phyloP scores from a whole-genome alignment of 176 grass and related monocot genomes.

The Musa troglodytarum region DNA sequence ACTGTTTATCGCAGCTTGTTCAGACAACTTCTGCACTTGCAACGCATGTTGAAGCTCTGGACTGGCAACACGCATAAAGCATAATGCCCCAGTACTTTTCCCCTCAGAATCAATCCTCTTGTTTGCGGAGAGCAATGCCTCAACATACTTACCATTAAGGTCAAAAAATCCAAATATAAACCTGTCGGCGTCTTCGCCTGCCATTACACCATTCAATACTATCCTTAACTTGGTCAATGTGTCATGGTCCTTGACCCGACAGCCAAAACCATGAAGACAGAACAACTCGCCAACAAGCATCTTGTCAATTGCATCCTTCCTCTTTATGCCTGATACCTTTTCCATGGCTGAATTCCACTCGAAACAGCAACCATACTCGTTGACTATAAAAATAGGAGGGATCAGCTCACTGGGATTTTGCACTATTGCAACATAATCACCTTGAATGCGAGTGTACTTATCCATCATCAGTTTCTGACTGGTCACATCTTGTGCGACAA shows the following conservation, averaged over 20 bases:
- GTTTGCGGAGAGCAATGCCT: constrained; percentile 71
- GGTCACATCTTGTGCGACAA: constrained; percentile 91
- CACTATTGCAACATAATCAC: constrained; percentile 81
- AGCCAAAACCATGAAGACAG: constrained; percentile 59
- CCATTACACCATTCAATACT: constrained; percentile 57
- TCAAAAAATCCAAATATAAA: constrained; percentile 68
- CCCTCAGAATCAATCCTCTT: constrained; percentile 73
- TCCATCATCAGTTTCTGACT: constrained; percentile 72
- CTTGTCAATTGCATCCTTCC: constrained; percentile 63
- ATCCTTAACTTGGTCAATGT: constrained; percentile 78
- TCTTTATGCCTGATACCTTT: constrained; percentile 64
- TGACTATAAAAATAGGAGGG: constrained; percentile 92
- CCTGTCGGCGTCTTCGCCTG: constrained; percentile 69
- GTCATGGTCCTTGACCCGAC: constrained; percentile 70
- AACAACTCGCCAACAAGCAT: constrained; percentile 90
- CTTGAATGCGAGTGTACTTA: constrained; percentile 86
- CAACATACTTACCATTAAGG: constrained; percentile 59
- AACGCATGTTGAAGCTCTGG: constrained; percentile 86
- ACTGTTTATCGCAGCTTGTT: constrained; percentile 73
- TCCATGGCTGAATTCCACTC: constrained; percentile 98
- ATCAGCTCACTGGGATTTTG: constrained; percentile 78
- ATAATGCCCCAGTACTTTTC: constrained; percentile 72
- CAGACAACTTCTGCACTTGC: constrained; percentile 69
- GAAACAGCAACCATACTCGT: constrained; percentile 72
- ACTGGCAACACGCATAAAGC: constrained; percentile 76